Percentiles rank a stretch among this genome's conserved stretches.
Evolutionary conservation across 306 rosid species (phyloP).

Genomic region (Carpinus fangiana): DNA sequence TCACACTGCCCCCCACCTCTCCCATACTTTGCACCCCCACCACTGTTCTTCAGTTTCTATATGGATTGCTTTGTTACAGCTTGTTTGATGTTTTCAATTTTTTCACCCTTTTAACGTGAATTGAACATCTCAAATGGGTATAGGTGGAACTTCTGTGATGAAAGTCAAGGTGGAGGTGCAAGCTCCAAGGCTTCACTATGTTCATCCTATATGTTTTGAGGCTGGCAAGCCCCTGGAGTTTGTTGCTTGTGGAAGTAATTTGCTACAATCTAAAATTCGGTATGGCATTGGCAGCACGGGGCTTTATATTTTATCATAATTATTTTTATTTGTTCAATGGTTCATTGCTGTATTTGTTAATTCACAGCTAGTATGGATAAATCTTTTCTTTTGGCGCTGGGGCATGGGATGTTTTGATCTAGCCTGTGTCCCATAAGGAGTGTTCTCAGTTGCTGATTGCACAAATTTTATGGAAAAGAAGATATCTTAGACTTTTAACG

Average conservation of each 20-base stretch:
- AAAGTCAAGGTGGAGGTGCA: slow-evolving; percentile 53
- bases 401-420: background rate
- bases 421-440: background rate
- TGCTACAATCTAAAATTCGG: slow-evolving; percentile 86
- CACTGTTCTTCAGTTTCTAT: background rate
- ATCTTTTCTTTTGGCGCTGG: slow-evolving; percentile 1
- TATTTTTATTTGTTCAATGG: background rate
- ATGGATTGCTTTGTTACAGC: slow-evolving; percentile 1
- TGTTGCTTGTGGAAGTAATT: slow-evolving; percentile 90
- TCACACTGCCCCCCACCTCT: no score
- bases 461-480: background rate
- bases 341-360: background rate
- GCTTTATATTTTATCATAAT: background rate
- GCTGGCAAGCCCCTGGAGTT: slow-evolving; percentile 97
- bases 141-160: slow-evolving; percentile 62
- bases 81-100: slow-evolving; percentile 21
- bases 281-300: slow-evolving; percentile 30
- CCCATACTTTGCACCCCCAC: no score
- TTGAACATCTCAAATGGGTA: slow-evolving; percentile 31
- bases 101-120: background rate
- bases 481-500: background rate
- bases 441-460: background rate
- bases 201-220: slow-evolving; percentile 87
- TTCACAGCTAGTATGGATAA: background rate
- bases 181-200: slow-evolving; percentile 87